Conservation (phyloP, 1,284 basidiomycete species). For the Lignosus rhinocerotis region DNA sequence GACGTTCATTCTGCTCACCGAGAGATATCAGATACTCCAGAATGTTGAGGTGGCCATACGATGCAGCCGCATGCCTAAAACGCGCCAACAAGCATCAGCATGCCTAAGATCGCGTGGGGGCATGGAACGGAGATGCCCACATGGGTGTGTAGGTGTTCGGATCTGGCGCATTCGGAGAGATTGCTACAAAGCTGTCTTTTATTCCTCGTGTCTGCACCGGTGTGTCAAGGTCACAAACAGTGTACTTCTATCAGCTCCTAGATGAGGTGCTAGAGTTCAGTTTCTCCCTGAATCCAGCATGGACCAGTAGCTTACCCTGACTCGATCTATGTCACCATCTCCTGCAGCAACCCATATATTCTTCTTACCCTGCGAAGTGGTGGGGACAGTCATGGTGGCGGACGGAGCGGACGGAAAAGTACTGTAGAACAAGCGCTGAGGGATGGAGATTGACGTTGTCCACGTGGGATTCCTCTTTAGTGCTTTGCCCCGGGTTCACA, state of each 20-base stretch:
- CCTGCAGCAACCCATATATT: slow-evolving; percentile 93
- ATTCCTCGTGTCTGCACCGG: slow-evolving; percentile 1
- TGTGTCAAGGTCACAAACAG: slow-evolving; percentile 24
- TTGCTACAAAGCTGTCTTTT: slow-evolving; percentile 42
- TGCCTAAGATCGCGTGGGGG: not conserved
- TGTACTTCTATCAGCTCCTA: slow-evolving; percentile 30
- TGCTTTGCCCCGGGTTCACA: not conserved
- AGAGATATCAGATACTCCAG: slow-evolving; percentile 77
- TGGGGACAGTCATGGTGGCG: slow-evolving; percentile 34
- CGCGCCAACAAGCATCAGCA: not conserved
- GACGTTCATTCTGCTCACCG: slow-evolving; percentile 42
- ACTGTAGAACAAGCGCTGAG: slow-evolving; percentile 4
- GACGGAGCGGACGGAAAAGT: too few relatives aligned
- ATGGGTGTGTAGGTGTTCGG: slow-evolving; percentile 86
- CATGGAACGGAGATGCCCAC: slow-evolving; percentile 39
- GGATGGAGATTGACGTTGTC: slow-evolving; percentile 1
- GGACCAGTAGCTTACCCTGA: slow-evolving; percentile 30
- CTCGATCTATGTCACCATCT: slow-evolving; percentile 71
- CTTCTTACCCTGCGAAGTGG: slow-evolving; percentile 39
- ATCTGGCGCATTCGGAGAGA: slow-evolving; percentile 79
- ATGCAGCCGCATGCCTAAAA: slow-evolving; percentile 90
- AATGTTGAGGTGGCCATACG: slow-evolving; percentile 80
- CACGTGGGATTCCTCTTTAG: slow-evolving; percentile 15
- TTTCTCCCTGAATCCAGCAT: too few relatives aligned
- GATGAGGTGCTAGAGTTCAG: not conserved